Evolutionary conservation across 2,329 filamentous ascomycete species (phyloP), one percentile per base, ranked within the genome.

Genomic region (Paecilomyces niveus): DNA sequence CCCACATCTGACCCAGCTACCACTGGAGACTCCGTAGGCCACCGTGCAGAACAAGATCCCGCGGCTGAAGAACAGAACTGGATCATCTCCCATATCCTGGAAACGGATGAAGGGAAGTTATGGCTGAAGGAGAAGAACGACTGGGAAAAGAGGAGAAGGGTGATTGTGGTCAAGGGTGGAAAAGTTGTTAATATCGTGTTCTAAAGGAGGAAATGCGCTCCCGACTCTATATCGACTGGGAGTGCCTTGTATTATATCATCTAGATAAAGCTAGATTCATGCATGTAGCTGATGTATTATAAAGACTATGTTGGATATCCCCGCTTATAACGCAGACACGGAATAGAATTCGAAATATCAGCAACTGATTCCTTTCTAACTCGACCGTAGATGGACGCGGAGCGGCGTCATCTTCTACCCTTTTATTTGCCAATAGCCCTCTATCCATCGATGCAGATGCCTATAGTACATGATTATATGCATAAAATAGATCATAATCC

Each of bases 181-280:
- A 86, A 81, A 70, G 78, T 89, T 54, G 82, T 93, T 29, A 95
- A 92, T 74, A 88, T 92, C 79, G 85, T 94, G 11, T 79, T 78
- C 56, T 79, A 65, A n/a, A 45, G 35, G 15, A 39, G n/a, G 7
- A 21, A 21, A 45, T 45, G 39, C 3, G 15, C 3, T 18, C 4
- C 35, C 15, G n/a, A 2, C 39, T 6, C 21, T 8, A 18, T 45
- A n/a, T 21, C 39, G 39, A 9, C 39, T 9, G 9, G 13, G 8
- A 18, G 3, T 18, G n/a, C 39, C 15, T 7, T 45, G 39, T 45
- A 45, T n/a, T 18, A 45, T 45, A 45, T 18, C 39, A 18, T 45
- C 15, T 45, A 45, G n/a, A 45, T 45, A 18, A 45, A 18, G 39
- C 39, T 18, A 18, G 39, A 9, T 18, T 45, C 39, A 21, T 21